Percentiles rank a stretch among this genome's conserved stretches.
Evolutionary conservation across 768 basidiomycete species (phyloP).

Genomic region (Leccinum variicolor): DNA sequence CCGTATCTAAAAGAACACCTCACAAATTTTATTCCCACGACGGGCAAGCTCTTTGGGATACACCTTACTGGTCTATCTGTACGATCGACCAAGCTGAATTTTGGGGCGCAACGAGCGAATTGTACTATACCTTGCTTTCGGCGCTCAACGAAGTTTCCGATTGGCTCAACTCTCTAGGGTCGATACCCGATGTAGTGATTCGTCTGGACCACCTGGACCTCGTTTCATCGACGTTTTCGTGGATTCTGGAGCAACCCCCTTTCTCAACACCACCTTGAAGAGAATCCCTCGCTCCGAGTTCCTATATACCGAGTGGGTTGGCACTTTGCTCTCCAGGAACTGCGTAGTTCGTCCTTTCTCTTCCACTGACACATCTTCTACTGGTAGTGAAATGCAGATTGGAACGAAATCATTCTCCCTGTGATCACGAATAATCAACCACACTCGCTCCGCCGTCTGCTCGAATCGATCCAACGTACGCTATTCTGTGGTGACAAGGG

Average conservation of each 20-base stretch:
- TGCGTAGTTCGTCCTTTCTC: conserved; percentile 13
- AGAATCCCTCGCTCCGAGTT: conserved; percentile 50
- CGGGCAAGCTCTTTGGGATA: conserved; percentile 37
- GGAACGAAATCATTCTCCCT: conserved; percentile 68
- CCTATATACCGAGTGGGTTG: conserved; percentile 57
- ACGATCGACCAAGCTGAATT: conserved; percentile 11
- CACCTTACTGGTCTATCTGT: conserved; percentile 31
- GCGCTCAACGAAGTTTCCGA: conserved; percentile 11
- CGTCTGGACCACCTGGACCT: conserved; percentile 30
- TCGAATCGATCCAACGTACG: conserved; percentile 57
- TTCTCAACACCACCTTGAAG: conserved; percentile 35
- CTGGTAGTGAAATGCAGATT: conserved; percentile 46
- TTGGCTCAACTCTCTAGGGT: conserved; percentile 32
- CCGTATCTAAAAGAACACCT: conserved; percentile 32
- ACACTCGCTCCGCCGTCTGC: conserved; percentile 61
- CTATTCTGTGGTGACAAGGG: too few species aligned
- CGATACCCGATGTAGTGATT: conserved; percentile 33
- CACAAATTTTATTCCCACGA: conserved; percentile 27
- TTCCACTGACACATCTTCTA: conserved; percentile 7
- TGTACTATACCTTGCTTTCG: conserved; percentile 18
- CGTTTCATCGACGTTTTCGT: conserved; percentile 21
- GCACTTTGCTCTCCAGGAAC: conserved; percentile 53
- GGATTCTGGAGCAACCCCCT: conserved; percentile 20
- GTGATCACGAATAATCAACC: conserved; percentile 80
- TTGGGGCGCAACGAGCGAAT: conserved; percentile 5